Evolutionary conservation across 805 yeast species (phyloP).

Genomic region (Lipomyces kockii): DNA sequence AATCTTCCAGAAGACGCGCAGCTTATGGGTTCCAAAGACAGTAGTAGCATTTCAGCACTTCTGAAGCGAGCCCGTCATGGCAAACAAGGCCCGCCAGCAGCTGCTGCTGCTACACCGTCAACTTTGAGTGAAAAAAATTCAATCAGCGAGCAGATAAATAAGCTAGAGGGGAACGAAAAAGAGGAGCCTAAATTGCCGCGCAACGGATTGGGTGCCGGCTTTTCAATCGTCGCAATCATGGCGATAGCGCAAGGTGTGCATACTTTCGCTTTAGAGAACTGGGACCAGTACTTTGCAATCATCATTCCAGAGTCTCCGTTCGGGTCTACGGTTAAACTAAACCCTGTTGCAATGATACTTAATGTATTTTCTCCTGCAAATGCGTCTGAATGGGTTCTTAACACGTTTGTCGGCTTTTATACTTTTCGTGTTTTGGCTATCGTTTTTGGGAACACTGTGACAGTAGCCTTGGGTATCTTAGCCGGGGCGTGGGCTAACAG

Average conservation of each 20-base stretch:
- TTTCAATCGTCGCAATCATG: constrained; percentile 6
- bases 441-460: constrained; percentile 19
- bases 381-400: constrained; percentile 18
- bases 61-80: not conserved
- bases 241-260: constrained; percentile 12
- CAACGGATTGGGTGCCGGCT: constrained; percentile 12
- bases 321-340: constrained; percentile 7
- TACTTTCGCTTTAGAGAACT: constrained; percentile 14
- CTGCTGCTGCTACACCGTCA: not conserved
- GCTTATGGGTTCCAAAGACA: not conserved
- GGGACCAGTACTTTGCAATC: constrained; percentile 15
- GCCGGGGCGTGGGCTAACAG: constrained; percentile 22
- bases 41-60: not conserved
- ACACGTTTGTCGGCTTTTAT: constrained; percentile 22
- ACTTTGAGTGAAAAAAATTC: not conserved
- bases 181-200: constrained; percentile 9
- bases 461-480: constrained; percentile 15
- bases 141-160: not conserved
- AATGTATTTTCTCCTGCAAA: constrained; percentile 24
- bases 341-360: constrained; percentile 9
- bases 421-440: constrained; percentile 21
- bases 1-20: not conserved
- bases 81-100: not conserved
- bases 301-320: constrained; percentile 8
- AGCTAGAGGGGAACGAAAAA: constrained; percentile 1